phyloP scores from a whole-genome alignment of 2,329 filamentous ascomycete genomes.

The Scedosporium minutisporum region DNA sequence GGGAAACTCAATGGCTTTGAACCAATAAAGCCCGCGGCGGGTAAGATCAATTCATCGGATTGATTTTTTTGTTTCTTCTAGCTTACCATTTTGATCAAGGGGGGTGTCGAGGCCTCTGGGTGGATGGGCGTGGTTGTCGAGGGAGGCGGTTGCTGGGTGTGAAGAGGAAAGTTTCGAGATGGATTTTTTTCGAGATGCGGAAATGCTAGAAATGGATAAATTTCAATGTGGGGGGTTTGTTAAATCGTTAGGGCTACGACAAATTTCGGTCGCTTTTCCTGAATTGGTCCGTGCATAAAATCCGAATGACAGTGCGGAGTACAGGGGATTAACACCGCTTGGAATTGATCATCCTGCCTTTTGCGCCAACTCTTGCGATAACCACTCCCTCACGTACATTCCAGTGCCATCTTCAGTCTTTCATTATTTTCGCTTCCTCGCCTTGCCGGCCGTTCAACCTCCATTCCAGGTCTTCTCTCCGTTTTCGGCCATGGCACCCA shows the following conservation, averaged over 20 bases:
- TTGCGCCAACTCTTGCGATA: not conserved
- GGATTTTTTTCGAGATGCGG: slow-evolving; percentile 17
- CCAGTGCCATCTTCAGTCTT: no score
- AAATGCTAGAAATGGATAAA: slow-evolving; percentile 16
- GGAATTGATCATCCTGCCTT: no score
- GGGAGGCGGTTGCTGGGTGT: slow-evolving; percentile 15
- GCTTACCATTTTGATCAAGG: slow-evolving; percentile 7
- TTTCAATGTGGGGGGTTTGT: slow-evolving; percentile 21
- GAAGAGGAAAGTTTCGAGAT: slow-evolving; percentile 23
- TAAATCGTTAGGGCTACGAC: slow-evolving; percentile 27
- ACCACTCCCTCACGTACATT: not conserved
- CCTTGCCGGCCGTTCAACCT: not conserved
- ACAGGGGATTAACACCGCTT: no score
- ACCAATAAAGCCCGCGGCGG: not conserved
- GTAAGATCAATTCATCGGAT: not conserved
- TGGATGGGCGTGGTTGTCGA: slow-evolving; percentile 17
- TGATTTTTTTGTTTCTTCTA: not conserved
- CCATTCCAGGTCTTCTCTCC: not conserved
- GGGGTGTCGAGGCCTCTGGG: not conserved
- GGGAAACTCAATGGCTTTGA: not conserved
- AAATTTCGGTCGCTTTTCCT: not conserved
- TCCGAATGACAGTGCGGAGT: not conserved
- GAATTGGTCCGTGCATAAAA: not conserved
- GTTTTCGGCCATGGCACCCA: slow-evolving; percentile 58
- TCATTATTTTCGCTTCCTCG: not conserved